Conservation (phyloP, 768 basidiomycete species). For the Lentinula boryana region DNA sequence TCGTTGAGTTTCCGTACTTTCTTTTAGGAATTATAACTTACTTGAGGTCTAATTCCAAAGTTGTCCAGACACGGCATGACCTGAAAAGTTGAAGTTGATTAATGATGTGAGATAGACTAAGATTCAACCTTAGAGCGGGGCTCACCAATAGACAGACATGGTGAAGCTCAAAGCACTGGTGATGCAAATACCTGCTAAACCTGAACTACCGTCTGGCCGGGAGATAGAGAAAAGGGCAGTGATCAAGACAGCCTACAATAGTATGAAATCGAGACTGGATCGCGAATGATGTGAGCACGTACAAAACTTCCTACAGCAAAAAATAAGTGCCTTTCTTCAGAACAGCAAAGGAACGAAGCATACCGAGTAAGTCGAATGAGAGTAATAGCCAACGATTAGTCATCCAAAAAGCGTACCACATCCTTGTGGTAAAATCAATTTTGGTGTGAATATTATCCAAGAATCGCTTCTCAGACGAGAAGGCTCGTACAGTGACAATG, state of each 20-base stretch:
- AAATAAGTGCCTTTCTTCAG: neutral
- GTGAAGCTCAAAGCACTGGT: constrained; percentile 60
- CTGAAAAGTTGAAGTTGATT: neutral
- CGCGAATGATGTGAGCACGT: neutral
- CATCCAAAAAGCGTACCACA: constrained; percentile 76
- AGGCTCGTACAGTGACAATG: constrained; percentile 90
- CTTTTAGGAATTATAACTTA: constrained; percentile 25
- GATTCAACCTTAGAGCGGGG: neutral
- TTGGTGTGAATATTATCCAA: constrained; percentile 67
- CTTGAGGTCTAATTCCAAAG: constrained; percentile 73
- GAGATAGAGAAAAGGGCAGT: constrained; percentile 76
- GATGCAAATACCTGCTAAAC: constrained; percentile 68
- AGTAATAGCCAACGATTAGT: constrained; percentile 81
- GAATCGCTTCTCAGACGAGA: constrained; percentile 77
- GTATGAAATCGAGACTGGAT: neutral
- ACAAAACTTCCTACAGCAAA: neutral
- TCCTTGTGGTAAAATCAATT: constrained; percentile 75
- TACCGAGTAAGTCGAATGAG: constrained; percentile 78
- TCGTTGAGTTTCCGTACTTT: neutral
- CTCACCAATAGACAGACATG: constrained; percentile 38
- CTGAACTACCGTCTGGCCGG: constrained; percentile 45
- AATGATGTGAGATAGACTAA: no score
- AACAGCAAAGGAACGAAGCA: constrained; percentile 20
- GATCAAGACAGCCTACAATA: constrained; percentile 47
- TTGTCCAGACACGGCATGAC: constrained; percentile 46